phyloP scores from a whole-genome alignment of 257 asterid species.

The Rubia yunnanensis region DNA sequence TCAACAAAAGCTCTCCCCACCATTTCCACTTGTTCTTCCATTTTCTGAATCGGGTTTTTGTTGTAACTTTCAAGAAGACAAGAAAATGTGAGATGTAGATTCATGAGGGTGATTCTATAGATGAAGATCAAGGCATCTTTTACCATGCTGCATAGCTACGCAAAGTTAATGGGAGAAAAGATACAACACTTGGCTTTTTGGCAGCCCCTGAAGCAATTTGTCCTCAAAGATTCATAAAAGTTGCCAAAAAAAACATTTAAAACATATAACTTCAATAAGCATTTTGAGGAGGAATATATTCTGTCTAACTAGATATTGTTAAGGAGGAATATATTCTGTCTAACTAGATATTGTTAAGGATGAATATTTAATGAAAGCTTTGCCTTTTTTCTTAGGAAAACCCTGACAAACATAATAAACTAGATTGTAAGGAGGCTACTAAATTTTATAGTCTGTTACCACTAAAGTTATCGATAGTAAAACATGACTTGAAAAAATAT shows the following conservation, averaged over 20 bases:
- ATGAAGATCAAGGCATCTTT: slow-evolving; percentile 25
- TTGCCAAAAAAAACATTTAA: neutral
- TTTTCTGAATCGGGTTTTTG: slow-evolving; percentile 1
- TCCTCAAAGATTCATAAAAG: neutral
- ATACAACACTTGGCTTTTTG: slow-evolving; percentile 8
- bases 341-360: neutral
- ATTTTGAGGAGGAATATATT: slow-evolving; percentile 10
- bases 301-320: neutral
- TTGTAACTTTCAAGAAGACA: neutral
- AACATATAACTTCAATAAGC: neutral
- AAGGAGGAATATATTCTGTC: neutral
- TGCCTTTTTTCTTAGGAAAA: too few relatives aligned
- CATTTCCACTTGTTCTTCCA: slow-evolving; percentile 36
- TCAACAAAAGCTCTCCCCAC: slow-evolving; percentile 49
- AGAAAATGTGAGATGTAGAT: neutral
- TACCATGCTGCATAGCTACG: slow-evolving; percentile 38
- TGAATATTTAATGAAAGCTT: too few relatives aligned
- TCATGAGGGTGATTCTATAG: slow-evolving; percentile 1
- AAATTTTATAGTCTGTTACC: too few relatives aligned
- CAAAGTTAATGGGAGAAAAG: slow-evolving; percentile 13
- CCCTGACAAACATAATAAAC: too few relatives aligned
- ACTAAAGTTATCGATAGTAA: too few relatives aligned
- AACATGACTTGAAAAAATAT: too few relatives aligned
- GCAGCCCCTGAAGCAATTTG: slow-evolving; percentile 9
- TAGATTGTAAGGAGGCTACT: too few relatives aligned